A percentile compares a stretch with the other conserved stretches of the same genome.
phyloP scores from a whole-genome alignment of 225 moss, liverwort and hornwort species.

The Polytrichum formosum region DNA sequence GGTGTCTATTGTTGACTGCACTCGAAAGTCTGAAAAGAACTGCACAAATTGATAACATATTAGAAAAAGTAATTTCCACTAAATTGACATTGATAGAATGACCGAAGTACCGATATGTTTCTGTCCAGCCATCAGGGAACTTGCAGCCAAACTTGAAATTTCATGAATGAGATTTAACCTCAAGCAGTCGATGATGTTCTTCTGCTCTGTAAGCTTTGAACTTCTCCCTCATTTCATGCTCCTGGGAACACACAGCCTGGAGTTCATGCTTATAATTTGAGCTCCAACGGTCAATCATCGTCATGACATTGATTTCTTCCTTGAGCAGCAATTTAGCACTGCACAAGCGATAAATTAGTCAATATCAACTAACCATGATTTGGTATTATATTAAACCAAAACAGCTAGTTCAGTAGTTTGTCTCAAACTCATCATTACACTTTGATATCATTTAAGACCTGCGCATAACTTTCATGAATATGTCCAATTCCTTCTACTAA shows the following conservation, averaged over 20 bases:
- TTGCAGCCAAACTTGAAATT: neutral
- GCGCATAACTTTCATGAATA: too few species aligned
- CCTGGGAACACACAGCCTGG: neutral
- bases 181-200: neutral
- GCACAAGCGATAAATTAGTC: neutral
- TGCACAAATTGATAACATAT: neutral
- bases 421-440: too few species aligned
- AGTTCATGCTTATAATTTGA: neutral
- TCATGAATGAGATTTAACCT: neutral
- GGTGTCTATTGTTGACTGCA: neutral
- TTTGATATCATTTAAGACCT: too few species aligned
- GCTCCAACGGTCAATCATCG: neutral
- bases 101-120: neutral
- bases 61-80: neutral
- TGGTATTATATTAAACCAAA: too few species aligned
- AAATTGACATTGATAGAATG: neutral
- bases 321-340: neutral
- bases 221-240: neutral
- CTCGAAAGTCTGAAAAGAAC: neutral
- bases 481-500: too few species aligned
- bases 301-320: neutral
- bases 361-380: too few species aligned
- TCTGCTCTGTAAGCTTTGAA: constrained; percentile 3
- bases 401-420: too few species aligned
- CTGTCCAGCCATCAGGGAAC: neutral